Base-by-base conservation (phyloP, 192 early-diverging fungal genomes). In the Spizellomyces punctatus region DNA sequence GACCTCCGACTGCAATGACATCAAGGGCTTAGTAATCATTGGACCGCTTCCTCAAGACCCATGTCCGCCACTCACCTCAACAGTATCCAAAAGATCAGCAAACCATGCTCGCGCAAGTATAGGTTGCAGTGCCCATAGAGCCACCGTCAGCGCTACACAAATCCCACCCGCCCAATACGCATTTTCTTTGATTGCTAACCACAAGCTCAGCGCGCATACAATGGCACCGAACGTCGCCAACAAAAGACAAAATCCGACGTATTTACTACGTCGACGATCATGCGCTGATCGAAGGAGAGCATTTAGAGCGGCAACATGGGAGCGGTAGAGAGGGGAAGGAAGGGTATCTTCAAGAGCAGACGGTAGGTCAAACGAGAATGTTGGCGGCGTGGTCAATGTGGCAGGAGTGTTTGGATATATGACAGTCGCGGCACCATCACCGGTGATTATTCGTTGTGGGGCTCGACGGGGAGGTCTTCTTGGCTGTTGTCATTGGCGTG, bases 271-370 rank as follows among this genome's bases (percentile, higher is more conserved):
- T 12, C 64, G 49, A 17, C 57, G 42, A 19, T 41, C 22, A 45
- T 58, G 48, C 8, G 72, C 56, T 5, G 54, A 17, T 21, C 27
- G 27, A 47, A 74, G 42, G 10, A 74, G 66, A 17, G 59, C 58
- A 27, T 74, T 74, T 22, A 74, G 73, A 50, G 65, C 66, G 3
- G 73, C 64, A n/a, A 68, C 73, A 47, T 74, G 73, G 10, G 73
- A 71, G 66, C 73, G 73, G 66, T 74, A 68, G 43, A 62, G 54
- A 7, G 73, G 65, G 21, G 73, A 54, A 8, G 73, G 73, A 36
- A 74, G 14, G 36, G 43, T 42, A 59, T 74, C 58, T 56, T 67
- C 73, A 12, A 74, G 66, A 45, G 66, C 3, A 4, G 66, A 19
- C 5, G 73, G 73, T 9, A 74, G 66, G 16, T 67, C 65, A 41